Conservation (phyloP, 2,329 filamentous ascomycete genomes). For the Nemania sp. region DNA sequence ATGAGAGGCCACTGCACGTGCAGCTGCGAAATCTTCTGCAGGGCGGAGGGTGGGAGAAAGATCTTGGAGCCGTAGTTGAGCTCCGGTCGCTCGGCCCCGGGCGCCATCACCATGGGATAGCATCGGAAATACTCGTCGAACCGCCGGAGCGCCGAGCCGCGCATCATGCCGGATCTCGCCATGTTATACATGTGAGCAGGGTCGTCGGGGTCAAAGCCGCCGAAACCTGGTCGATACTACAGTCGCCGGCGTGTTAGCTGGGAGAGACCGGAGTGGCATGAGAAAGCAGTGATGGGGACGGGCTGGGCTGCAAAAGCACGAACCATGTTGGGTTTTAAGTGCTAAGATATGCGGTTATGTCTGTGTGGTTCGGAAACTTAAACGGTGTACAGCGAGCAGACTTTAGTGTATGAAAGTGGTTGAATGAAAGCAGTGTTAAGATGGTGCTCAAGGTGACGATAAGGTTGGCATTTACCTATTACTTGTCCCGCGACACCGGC, state of each 20-base stretch:
- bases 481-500: background rate
- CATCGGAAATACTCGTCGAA: constrained; percentile 99
- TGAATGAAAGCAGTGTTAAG: background rate
- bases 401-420: no score
- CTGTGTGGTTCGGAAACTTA: background rate
- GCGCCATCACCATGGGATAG: constrained; percentile 93
- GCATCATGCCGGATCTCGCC: constrained; percentile 47
- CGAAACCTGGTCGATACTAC: constrained; percentile 45
- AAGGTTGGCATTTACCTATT: background rate
- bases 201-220: constrained; percentile 51
- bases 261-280: background rate
- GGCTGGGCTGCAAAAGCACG: constrained; percentile 6
- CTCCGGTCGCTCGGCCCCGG: constrained; percentile 82
- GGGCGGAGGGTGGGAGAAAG: constrained; percentile 90
- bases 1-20: constrained; percentile 98
- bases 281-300: background rate
- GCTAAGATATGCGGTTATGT: background rate
- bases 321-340: constrained; percentile 18
- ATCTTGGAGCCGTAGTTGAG: constrained; percentile 98
- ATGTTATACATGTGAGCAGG: constrained; percentile 55
- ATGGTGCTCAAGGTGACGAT: background rate
- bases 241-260: constrained; percentile 1
- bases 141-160: constrained; percentile 64
- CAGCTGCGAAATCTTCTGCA: constrained; percentile 93
- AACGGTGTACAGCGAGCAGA: no score